A percentile compares a stretch with the other conserved stretches of the same genome.
Evolutionary conservation across 2,329 filamentous ascomycete species (phyloP).

Genomic region (Aureobasidium sp.): DNA sequence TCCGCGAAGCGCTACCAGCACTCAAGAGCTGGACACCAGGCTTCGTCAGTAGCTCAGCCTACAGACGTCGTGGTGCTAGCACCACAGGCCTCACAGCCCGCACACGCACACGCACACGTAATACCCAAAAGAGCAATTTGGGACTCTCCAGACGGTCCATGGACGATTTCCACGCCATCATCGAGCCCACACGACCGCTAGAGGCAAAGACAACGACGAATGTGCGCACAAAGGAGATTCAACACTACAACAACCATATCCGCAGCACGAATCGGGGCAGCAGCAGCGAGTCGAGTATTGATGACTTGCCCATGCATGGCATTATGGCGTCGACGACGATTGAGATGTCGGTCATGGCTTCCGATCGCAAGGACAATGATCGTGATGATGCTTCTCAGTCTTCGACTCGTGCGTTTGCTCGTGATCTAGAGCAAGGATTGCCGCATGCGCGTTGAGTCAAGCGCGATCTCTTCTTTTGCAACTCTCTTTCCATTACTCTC

Average conservation of each 20-base stretch:
- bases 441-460: background rate
- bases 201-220: background rate
- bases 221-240: background rate
- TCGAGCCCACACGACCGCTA: background rate
- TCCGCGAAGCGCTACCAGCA: slow-evolving; percentile 30
- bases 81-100: background rate
- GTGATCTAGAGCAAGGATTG: background rate
- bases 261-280: background rate
- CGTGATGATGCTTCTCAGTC: slow-evolving; percentile 3
- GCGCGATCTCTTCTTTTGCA: background rate
- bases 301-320: slow-evolving; percentile 7
- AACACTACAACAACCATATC: background rate
- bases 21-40: slow-evolving; percentile 13
- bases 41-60: slow-evolving; percentile 5
- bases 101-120: background rate
- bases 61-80: background rate
- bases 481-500: background rate
- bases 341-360: slow-evolving; percentile 15
- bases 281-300: slow-evolving; percentile 7
- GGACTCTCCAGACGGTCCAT: slow-evolving; percentile 1
- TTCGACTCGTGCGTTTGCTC: background rate
- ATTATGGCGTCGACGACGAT: slow-evolving; percentile 15
- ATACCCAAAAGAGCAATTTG: slow-evolving; percentile 1
- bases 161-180: slow-evolving; percentile 6
- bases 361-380: background rate